phyloP scores from a whole-genome alignment of 805 yeast genomes.

The Brettanomyces nanus region DNA sequence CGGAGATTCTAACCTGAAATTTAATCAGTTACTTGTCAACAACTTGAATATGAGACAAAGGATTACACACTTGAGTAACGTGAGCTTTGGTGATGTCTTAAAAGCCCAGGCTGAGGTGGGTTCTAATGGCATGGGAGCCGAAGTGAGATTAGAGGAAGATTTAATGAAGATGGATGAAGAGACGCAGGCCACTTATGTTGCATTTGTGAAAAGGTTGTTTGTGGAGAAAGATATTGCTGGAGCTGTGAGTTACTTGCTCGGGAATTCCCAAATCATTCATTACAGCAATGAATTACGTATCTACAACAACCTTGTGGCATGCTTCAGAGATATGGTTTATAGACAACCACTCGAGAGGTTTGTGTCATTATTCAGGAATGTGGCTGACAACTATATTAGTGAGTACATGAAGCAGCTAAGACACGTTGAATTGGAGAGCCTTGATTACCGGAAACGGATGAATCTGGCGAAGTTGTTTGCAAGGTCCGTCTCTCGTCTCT shows the following conservation, averaged over 20 bases:
- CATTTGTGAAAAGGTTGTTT: constrained; percentile 3
- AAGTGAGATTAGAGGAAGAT: background rate
- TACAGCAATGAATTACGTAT: constrained; percentile 3
- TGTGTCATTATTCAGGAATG: constrained; percentile 1
- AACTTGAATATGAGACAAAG: constrained; percentile 6
- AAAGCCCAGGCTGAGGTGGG: constrained; percentile 2
- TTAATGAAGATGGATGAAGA: constrained; percentile 5
- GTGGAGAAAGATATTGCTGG: constrained; percentile 2
- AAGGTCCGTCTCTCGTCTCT: background rate
- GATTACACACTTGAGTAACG: constrained; percentile 2
- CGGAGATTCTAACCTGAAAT: constrained; percentile 8
- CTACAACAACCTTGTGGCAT: constrained; percentile 5
- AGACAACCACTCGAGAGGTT: constrained; percentile 4
- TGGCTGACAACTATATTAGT: constrained; percentile 4
- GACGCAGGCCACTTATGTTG: constrained; percentile 1
- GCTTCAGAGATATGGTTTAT: constrained; percentile 4
- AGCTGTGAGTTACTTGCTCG: constrained; percentile 5
- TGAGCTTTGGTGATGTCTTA: constrained; percentile 7
- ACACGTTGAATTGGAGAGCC: constrained; percentile 3
- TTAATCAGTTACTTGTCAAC: constrained; percentile 8
- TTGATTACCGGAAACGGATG: constrained; percentile 3
- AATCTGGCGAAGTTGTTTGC: constrained; percentile 4
- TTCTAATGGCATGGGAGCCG: background rate
- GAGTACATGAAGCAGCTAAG: constrained; percentile 1
- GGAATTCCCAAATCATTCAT: background rate